Evolutionary conservation across 1,284 basidiomycete genomes (phyloP).

Genomic region (Ustanciosporium gigantosporum): DNA sequence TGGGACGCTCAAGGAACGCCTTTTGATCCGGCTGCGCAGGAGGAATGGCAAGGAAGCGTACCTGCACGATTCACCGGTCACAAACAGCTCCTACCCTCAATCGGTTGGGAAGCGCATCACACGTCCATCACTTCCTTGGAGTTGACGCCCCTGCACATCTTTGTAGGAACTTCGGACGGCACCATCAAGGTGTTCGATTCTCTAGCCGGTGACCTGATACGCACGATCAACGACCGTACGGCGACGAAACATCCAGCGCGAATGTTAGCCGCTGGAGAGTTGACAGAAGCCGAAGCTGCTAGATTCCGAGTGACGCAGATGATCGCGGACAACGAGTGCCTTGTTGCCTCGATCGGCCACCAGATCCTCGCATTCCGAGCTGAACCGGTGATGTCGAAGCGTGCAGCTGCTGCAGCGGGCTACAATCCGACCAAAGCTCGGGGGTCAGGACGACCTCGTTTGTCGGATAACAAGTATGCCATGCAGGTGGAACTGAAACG

Average conservation of each 20-base stretch:
- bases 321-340: conserved; percentile 68
- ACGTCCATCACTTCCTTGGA: conserved; percentile 49
- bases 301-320: conserved; percentile 70
- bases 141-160: conserved; percentile 34
- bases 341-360: conserved; percentile 71
- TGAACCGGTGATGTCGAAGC: conserved; percentile 63
- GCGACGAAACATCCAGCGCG: conserved; percentile 64
- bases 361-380: conserved; percentile 73
- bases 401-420: conserved; percentile 12
- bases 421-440: conserved; percentile 6
- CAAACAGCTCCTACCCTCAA: conserved; percentile 67
- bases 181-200: conserved; percentile 71
- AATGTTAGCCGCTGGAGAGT: conserved; percentile 66
- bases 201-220: conserved; percentile 64
- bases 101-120: conserved; percentile 43
- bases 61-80: conserved; percentile 69
- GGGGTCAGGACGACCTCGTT: conserved; percentile 6
- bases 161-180: conserved; percentile 65
- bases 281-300: conserved; percentile 62
- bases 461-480: conserved; percentile 37
- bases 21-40: conserved; percentile 23
- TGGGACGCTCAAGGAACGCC: conserved; percentile 40
- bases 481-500: conserved; percentile 46
- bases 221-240: conserved; percentile 57
- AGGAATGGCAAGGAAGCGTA: conserved; percentile 52